Percentiles rank a stretch among this genome's conserved stretches.
These are phyloP conservation scores for Rhodotorula sp. DNA, from an alignment of 1,284 basidiomycete genomes.

Conservation along the genomic window DNA sequence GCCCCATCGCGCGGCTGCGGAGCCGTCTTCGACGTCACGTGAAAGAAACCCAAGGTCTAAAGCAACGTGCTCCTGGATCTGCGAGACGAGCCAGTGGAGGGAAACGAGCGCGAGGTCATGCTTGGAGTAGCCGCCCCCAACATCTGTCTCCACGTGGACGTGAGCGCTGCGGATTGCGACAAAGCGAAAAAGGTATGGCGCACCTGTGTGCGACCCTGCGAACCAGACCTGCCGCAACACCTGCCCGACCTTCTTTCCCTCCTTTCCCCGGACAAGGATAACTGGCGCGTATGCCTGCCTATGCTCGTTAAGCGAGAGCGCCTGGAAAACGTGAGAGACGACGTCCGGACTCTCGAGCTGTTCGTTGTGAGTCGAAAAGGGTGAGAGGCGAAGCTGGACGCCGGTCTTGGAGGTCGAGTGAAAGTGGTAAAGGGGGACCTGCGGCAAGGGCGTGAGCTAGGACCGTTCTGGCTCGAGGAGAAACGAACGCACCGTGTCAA, in stretches of 20 bases:
- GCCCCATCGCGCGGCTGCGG: slow-evolving; percentile 5
- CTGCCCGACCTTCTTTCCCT: slow-evolving; percentile 31
- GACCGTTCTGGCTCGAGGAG: not conserved
- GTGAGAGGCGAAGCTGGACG: not conserved
- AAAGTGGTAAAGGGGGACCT: slow-evolving; percentile 12
- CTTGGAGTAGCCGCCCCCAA: slow-evolving; percentile 44
- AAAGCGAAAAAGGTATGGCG: not conserved
- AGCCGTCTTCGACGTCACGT: not conserved
- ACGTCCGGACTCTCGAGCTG: slow-evolving; percentile 4
- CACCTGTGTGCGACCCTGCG: slow-evolving; percentile 44
- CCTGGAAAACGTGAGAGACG: slow-evolving; percentile 4
- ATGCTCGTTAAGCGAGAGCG: slow-evolving; percentile 11
- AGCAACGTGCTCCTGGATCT: not conserved
- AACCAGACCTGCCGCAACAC: slow-evolving; percentile 47
- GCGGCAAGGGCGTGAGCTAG: not conserved
- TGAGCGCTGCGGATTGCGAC: no score
- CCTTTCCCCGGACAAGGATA: not conserved
- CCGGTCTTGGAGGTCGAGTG: not conserved
- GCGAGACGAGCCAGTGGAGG: slow-evolving; percentile 46
- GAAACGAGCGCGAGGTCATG: slow-evolving; percentile 46
- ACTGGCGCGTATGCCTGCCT: slow-evolving; percentile 9
- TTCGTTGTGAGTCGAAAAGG: slow-evolving; percentile 5
- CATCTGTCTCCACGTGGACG: slow-evolving; percentile 14
- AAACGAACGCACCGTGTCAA: slow-evolving; percentile 5
- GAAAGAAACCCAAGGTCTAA: slow-evolving; percentile 7